Conservation (phyloP, 2,329 filamentous ascomycete genomes). For the Aaosphaeria arxii region DNA sequence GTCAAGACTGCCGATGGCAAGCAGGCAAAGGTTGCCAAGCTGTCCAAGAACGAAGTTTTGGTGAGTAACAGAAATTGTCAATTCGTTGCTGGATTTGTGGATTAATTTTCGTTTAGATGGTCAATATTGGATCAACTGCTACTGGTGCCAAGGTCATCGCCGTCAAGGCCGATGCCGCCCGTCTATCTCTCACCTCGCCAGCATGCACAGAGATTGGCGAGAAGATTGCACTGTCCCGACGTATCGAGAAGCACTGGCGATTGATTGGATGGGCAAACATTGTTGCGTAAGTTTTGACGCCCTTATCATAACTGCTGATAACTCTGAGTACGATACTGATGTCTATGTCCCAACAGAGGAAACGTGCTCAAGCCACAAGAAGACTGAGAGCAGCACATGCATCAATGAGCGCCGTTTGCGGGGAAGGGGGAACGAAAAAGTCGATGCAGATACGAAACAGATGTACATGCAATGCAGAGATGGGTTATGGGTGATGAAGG, state of each 20-base stretch:
- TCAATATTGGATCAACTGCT: conserved; percentile 97
- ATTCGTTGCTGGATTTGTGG: background rate
- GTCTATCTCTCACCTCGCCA: conserved; percentile 86
- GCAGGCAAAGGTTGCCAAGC: conserved; percentile 98
- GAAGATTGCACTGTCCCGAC: conserved; percentile 92
- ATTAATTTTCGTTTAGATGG: conserved; percentile 59
- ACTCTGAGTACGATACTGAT: background rate
- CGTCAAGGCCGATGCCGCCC: conserved; percentile 96
- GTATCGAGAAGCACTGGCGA: conserved; percentile 98
- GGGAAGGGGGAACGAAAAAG: background rate
- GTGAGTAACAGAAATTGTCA: conserved; percentile 11
- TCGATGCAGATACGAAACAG: background rate
- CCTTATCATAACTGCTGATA: background rate
- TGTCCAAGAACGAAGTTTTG: conserved; percentile 96
- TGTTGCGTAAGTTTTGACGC: conserved; percentile 35
- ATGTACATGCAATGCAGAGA: background rate
- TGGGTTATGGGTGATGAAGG: background rate
- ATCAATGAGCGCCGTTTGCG: too few species aligned
- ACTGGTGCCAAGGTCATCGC: conserved; percentile 96
- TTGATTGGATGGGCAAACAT: conserved; percentile 44
- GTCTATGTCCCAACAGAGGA: conserved; percentile 28
- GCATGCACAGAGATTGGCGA: conserved; percentile 97
- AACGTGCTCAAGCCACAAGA: conserved; percentile 34
- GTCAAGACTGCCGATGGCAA: conserved; percentile 98
- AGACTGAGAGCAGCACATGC: conserved; percentile 7